These are phyloP conservation scores for Lumnitzera racemosa DNA, from an alignment of 345 rosid genomes.

Conservation along the genomic window DNA sequence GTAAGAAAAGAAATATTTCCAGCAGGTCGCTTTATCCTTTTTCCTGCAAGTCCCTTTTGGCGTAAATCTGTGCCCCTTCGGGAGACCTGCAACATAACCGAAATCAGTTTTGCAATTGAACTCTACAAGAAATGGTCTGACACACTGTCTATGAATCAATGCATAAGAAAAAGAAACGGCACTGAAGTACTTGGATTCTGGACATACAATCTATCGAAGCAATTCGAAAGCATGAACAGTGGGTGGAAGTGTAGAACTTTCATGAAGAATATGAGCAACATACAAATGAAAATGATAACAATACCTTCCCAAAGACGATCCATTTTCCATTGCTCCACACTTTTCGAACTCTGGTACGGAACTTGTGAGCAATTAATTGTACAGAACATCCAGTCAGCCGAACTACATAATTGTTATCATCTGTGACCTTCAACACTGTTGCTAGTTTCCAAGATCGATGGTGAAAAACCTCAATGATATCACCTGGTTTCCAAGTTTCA, in stretches of 20 bases:
- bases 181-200: neutral
- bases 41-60: neutral
- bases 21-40: neutral
- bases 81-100: constrained; percentile 5
- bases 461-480: constrained; percentile 50
- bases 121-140: neutral
- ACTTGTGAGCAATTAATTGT: constrained; percentile 26
- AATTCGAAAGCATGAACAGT: no score
- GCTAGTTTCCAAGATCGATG: constrained; percentile 50
- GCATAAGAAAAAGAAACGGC: neutral
- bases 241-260: neutral
- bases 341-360: constrained; percentile 44
- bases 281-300: neutral
- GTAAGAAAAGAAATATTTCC: constrained; percentile 9
- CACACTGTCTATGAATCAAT: neutral
- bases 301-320: constrained; percentile 37
- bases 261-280: neutral
- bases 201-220: no score
- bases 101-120: neutral
- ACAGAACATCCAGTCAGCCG: constrained; percentile 31
- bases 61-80: neutral
- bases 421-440: constrained; percentile 20
- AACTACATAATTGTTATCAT: constrained; percentile 23
- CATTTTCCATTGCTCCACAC: constrained; percentile 52
- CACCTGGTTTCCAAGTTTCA: constrained; percentile 43